Evolutionary conservation across 2,329 filamentous ascomycete species (phyloP).

Genomic region (Triangularia verruculosa): DNA sequence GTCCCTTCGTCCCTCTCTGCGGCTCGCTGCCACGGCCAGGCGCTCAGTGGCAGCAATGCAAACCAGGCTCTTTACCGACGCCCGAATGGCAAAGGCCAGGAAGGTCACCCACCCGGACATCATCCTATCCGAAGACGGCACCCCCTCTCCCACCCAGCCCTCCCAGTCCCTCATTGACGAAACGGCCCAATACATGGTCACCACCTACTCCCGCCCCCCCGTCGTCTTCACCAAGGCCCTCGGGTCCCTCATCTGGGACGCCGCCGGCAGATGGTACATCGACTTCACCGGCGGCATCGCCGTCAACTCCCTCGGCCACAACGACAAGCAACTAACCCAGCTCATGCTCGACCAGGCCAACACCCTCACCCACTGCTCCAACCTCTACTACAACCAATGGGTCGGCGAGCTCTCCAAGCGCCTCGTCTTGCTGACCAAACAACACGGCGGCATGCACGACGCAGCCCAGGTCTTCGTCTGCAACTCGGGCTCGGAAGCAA

Average conservation of each 20-base stretch:
- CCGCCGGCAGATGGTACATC: conserved; percentile 84
- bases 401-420: conserved; percentile 84
- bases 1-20: conserved; percentile 40
- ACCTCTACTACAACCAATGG: conserved; percentile 97
- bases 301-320: conserved; percentile 89
- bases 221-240: conserved; percentile 87
- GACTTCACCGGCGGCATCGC: conserved; percentile 97
- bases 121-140: conserved; percentile 42
- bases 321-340: conserved; percentile 72
- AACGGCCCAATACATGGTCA: conserved; percentile 85
- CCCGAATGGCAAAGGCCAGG: conserved; percentile 32
- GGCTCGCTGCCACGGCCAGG: conserved; percentile 30
- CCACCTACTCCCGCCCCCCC: conserved; percentile 86
- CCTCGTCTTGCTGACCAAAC: conserved; percentile 75
- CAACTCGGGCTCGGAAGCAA: conserved; percentile 95
- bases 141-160: conserved; percentile 63
- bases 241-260: conserved; percentile 85
- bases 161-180: conserved; percentile 66
- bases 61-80: conserved; percentile 30
- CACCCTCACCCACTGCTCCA: conserved; percentile 86
- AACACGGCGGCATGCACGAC: conserved; percentile 77
- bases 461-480: conserved; percentile 83
- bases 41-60: neutral
- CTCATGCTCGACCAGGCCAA: conserved; percentile 57
- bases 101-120: neutral